A percentile compares a stretch with the other conserved stretches of the same genome.
Evolutionary conservation across 2,329 filamentous ascomycete species (phyloP).

Genomic region (Aspergillus pseudonomiae): DNA sequence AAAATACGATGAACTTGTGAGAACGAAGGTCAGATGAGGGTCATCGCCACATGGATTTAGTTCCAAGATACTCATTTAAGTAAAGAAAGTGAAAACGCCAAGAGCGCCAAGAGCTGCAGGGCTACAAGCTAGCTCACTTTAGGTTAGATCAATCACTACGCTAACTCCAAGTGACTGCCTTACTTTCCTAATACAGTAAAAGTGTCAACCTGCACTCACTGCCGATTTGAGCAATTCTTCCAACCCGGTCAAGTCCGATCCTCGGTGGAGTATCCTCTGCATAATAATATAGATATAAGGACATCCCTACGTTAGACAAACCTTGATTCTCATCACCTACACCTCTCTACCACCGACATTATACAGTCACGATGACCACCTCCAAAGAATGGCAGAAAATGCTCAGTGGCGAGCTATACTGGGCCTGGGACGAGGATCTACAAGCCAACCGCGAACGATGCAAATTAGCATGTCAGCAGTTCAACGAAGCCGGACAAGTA

Average conservation of each 20-base stretch:
- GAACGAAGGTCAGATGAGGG: neutral
- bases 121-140: too few species aligned
- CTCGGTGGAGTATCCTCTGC: too few species aligned
- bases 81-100: neutral
- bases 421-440: conserved; percentile 30
- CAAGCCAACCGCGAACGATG: conserved; percentile 31
- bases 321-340: neutral
- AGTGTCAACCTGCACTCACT: neutral
- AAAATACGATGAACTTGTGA: neutral
- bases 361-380: conserved; percentile 15
- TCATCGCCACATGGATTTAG: neutral
- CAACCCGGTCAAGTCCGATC: neutral
- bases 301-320: too few species aligned
- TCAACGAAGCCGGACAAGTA: conserved; percentile 27
- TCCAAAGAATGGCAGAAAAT: conserved; percentile 35
- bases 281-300: too few species aligned
- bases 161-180: neutral
- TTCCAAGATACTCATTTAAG: neutral
- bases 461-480: conserved; percentile 29
- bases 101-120: neutral
- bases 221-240: neutral
- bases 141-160: too few species aligned
- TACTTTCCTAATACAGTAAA: neutral
- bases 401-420: conserved; percentile 32
- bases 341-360: neutral